These are phyloP conservation scores for Nelumbo lutea DNA, from an alignment of 164 flowering plant genomes.

Conservation along the genomic window DNA sequence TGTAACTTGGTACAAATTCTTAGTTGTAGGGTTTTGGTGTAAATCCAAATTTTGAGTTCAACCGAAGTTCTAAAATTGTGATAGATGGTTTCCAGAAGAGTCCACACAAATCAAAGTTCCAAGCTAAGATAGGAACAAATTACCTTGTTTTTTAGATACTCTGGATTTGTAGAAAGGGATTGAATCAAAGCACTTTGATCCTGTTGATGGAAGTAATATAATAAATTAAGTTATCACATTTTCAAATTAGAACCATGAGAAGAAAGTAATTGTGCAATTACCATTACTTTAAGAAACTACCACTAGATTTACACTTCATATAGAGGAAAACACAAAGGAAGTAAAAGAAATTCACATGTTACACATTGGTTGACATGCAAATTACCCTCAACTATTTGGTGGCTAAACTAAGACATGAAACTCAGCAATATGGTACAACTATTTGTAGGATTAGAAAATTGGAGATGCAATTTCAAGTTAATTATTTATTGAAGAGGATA, in stretches of 20 bases:
- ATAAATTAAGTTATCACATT: neutral
- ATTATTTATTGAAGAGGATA: no score
- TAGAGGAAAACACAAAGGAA: neutral
- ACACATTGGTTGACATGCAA: no score
- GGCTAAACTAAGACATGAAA: no score
- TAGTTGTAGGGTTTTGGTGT: neutral
- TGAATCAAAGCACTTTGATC: slow-evolving; percentile 70
- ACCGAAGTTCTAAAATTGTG: no score
- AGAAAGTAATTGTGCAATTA: neutral
- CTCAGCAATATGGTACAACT: no score
- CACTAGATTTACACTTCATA: neutral
- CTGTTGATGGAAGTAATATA: slow-evolving; percentile 38
- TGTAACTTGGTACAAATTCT: no score
- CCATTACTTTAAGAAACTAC: neutral
- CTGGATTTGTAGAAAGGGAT: slow-evolving; percentile 87
- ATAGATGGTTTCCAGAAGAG: no score
- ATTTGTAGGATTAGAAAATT: no score
- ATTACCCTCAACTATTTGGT: no score
- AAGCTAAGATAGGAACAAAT: neutral
- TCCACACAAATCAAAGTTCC: no score
- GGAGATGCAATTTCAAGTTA: no score
- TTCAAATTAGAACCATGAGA: neutral
- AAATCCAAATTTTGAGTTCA: neutral
- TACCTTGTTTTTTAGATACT: slow-evolving; percentile 82
- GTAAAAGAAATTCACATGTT: no score